These are phyloP conservation scores for Botryosphaeria dothidea DNA, from an alignment of 2,329 filamentous ascomycete species.

Conservation along the genomic window DNA sequence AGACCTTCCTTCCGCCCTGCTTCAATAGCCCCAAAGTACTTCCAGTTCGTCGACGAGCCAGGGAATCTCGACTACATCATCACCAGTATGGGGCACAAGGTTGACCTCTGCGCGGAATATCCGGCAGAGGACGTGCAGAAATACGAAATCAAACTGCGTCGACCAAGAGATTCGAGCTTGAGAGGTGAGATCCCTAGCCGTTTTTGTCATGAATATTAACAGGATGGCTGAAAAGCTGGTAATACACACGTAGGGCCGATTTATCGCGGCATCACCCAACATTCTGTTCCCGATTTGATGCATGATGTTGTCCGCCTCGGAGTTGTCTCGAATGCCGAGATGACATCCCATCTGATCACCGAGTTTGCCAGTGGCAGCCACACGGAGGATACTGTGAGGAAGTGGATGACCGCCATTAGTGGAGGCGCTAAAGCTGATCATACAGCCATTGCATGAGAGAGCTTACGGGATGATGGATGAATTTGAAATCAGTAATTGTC, in stretches of 20 bases:
- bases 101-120: neutral
- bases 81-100: neutral
- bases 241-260: neutral
- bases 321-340: neutral
- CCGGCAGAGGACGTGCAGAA: neutral
- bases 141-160: neutral
- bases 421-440: neutral
- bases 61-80: neutral
- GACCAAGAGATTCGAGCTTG: neutral
- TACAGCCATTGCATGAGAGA: neutral
- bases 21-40: neutral
- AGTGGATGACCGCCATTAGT: neutral
- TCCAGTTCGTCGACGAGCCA: neutral
- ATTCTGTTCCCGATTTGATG: neutral
- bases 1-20: too few relatives aligned
- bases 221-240: neutral
- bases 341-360: neutral
- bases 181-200: neutral
- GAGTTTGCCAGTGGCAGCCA: neutral
- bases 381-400: neutral
- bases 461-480: too few relatives aligned
- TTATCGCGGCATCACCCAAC: neutral
- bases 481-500: too few relatives aligned
- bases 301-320: neutral
- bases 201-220: neutral